Percentiles rank a stretch among this genome's conserved stretches.
These are phyloP conservation scores for Linnemannia zychae DNA, from an alignment of 192 early-diverging fungal genomes.

Conservation along the genomic window DNA sequence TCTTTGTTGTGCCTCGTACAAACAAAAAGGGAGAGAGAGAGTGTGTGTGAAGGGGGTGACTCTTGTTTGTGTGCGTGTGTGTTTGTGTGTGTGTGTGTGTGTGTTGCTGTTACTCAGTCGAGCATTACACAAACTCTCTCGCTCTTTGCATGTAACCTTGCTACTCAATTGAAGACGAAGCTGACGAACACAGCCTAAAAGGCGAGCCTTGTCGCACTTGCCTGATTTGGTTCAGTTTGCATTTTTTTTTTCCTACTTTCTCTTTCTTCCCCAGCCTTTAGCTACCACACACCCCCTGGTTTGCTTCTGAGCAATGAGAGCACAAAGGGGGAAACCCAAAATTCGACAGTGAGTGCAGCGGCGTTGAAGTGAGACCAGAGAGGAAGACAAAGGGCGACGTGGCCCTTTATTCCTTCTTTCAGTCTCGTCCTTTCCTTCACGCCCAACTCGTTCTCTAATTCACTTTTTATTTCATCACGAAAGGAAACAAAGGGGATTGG, in stretches of 20 bases:
- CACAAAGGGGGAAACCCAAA: not conserved
- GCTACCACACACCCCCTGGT: not conserved
- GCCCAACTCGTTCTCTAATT: not conserved
- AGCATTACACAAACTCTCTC: not conserved
- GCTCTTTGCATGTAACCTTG: not conserved
- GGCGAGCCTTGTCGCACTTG: not conserved
- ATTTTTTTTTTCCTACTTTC: not conserved
- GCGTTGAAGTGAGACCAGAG: not conserved
- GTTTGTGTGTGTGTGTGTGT: not conserved
- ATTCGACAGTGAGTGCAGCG: not conserved
- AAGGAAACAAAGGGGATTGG: too few species aligned
- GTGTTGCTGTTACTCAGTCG: not conserved
- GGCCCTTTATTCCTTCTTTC: conserved; percentile 1
- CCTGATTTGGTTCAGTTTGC: not conserved
- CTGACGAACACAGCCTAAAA: conserved; percentile 7
- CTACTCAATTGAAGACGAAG: not conserved
- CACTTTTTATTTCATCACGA: too few species aligned
- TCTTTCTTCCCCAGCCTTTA: not conserved
- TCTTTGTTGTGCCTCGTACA: not conserved
- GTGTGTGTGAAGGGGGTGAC: not conserved
- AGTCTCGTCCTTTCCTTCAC: not conserved
- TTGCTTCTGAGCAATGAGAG: not conserved
- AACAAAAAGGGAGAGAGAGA: not conserved
- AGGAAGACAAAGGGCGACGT: not conserved
- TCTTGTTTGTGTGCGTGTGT: not conserved